Conservation (phyloP, 1,284 basidiomycete genomes). For the Papiliotrema flavescens region DNA sequence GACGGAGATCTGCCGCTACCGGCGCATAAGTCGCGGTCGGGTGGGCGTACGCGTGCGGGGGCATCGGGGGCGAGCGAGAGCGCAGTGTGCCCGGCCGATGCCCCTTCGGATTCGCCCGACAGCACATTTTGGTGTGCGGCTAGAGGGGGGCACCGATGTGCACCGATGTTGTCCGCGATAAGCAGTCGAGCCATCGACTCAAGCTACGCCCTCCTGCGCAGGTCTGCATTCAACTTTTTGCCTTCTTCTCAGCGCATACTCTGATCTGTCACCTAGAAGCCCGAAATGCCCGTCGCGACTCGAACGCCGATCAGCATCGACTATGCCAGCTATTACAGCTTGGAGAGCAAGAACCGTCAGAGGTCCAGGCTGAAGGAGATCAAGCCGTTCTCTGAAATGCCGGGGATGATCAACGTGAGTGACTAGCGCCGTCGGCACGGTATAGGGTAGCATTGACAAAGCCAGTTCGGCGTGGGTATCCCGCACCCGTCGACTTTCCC, state of each 20-base stretch:
- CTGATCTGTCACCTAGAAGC: neutral
- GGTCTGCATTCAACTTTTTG: neutral
- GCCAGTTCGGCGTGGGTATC: constrained; percentile 32
- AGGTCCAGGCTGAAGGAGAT: constrained; percentile 11
- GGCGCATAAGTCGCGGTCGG: too few species aligned
- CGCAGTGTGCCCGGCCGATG: too few species aligned
- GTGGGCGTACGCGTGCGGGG: too few species aligned
- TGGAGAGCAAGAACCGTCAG: constrained; percentile 6
- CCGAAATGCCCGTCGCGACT: neutral
- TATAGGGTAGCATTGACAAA: neutral
- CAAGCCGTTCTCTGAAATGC: constrained; percentile 8
- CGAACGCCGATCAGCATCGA: constrained; percentile 5
- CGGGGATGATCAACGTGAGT: constrained; percentile 15
- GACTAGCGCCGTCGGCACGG: neutral
- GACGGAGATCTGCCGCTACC: too few species aligned
- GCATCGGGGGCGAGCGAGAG: too few species aligned
- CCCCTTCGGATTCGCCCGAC: too few species aligned
- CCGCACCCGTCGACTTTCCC: constrained; percentile 39
- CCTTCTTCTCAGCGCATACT: neutral
- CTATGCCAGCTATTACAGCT: constrained; percentile 9
- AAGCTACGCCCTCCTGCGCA: too few species aligned
- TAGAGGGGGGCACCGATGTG: too few species aligned
- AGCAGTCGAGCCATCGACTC: too few species aligned
- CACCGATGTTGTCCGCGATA: too few species aligned
- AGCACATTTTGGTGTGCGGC: too few species aligned